Conservation (phyloP, 2,329 filamentous ascomycete species). For the Aspergillus sclerotialis region DNA sequence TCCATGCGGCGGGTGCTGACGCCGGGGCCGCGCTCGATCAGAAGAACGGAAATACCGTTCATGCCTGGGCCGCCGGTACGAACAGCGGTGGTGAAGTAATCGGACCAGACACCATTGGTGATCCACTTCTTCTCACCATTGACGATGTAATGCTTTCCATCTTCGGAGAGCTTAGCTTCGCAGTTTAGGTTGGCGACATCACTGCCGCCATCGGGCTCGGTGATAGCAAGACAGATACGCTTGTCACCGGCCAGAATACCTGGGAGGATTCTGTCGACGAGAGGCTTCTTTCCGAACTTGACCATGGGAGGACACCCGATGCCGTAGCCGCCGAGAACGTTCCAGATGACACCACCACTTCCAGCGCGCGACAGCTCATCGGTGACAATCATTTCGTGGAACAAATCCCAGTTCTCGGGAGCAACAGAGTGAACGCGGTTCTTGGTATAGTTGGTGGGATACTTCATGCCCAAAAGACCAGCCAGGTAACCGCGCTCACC, state of each 20-base stretch:
- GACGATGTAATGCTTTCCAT: conserved; percentile 98
- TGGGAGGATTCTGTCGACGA: conserved; percentile 82
- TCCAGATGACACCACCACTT: conserved; percentile 94
- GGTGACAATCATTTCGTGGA: conserved; percentile 93
- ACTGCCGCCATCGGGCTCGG: conserved; percentile 88
- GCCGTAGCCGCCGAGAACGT: conserved; percentile 90
- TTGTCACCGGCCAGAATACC: conserved; percentile 87
- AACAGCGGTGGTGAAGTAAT: conserved; percentile 97
- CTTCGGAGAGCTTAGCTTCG: conserved; percentile 88
- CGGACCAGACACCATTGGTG: conserved; percentile 92
- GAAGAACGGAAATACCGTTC: conserved; percentile 83
- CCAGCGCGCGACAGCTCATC: conserved; percentile 87
- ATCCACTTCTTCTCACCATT: conserved; percentile 99
- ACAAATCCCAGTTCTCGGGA: conserved; percentile 90
- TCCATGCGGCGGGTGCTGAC: conserved; percentile 95
- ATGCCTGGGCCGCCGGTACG: conserved; percentile 83
- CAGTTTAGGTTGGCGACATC: conserved; percentile 95
- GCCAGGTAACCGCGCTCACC: conserved; percentile 84
- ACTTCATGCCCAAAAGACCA: conserved; percentile 76
- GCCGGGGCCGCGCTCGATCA: conserved; percentile 78
- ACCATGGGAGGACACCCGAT: conserved; percentile 88
- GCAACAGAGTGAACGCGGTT: conserved; percentile 69
- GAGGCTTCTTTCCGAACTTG: conserved; percentile 80
- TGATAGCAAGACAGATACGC: conserved; percentile 95
- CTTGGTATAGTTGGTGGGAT: conserved; percentile 66